Conservation (phyloP, 176 grass and related monocot species). For the Triticum urartu region DNA sequence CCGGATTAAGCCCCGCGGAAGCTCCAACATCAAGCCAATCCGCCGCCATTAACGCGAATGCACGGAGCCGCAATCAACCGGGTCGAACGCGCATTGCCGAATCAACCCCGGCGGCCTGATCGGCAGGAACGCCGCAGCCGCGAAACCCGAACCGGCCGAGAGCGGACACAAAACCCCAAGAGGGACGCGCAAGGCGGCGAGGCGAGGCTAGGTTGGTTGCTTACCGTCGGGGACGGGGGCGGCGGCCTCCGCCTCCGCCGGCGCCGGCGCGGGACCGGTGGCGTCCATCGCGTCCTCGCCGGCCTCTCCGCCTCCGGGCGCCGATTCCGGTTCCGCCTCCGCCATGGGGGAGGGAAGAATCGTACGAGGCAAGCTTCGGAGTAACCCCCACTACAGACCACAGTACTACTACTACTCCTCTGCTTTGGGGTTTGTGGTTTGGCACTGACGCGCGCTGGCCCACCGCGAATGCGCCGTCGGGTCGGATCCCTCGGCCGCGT, state of each 20-base stretch:
- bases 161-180: too few relatives aligned
- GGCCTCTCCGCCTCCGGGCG: neutral
- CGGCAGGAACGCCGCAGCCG: neutral
- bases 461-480: neutral
- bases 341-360: neutral
- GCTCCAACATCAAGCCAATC: neutral
- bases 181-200: too few relatives aligned
- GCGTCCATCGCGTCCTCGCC: neutral
- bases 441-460: neutral
- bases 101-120: neutral
- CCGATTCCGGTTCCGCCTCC: neutral
- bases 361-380: neutral
- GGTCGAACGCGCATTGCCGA: neutral
- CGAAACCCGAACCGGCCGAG: neutral
- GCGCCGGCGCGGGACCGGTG: neutral
- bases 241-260: neutral
- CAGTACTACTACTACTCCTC: neutral
- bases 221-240: constrained; percentile 20
- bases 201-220: neutral
- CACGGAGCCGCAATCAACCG: neutral
- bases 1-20: neutral
- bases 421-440: neutral
- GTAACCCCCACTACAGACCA: neutral
- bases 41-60: neutral
- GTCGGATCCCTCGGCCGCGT: neutral